Percentiles rank a stretch among this genome's conserved stretches.
Evolutionary conservation across 2,329 filamentous ascomycete genomes (phyloP).

Genomic region (Zasmidium angulare): DNA sequence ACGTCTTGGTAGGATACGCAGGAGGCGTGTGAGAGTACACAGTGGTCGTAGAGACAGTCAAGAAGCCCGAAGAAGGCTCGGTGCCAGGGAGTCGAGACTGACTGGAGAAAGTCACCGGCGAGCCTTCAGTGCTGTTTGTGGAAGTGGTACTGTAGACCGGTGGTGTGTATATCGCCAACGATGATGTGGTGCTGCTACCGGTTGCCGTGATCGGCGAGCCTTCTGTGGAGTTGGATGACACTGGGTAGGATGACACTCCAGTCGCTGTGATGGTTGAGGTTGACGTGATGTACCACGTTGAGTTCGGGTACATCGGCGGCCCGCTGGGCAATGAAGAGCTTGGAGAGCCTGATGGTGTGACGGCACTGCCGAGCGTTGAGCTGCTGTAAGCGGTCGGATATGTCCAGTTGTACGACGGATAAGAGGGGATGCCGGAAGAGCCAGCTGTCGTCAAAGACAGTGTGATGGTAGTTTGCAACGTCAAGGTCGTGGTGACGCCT

Average conservation of each 20-base stretch:
- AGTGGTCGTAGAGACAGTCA: background rate
- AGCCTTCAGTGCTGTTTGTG: background rate
- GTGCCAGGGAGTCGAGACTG: background rate
- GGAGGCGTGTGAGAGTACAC: background rate
- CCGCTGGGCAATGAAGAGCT: background rate
- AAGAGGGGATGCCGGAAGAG: background rate
- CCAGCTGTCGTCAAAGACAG: background rate
- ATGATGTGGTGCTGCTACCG: background rate
- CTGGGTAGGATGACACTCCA: background rate
- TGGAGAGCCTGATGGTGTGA: background rate
- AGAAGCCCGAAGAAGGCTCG: conserved; percentile 1
- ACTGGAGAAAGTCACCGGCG: background rate
- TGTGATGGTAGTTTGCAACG: background rate
- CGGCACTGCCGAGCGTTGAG: background rate
- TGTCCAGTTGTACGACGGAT: background rate
- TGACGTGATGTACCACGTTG: background rate
- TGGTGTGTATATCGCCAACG: background rate
- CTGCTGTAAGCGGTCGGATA: conserved; percentile 1
- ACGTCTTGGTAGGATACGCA: background rate
- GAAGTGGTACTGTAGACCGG: background rate
- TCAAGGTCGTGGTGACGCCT: background rate
- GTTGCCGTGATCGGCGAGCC: conserved; percentile 7
- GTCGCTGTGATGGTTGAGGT: background rate
- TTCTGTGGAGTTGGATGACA: conserved; percentile 3
- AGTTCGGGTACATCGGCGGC: background rate